A percentile compares a stretch with the other conserved stretches of the same genome.
phyloP scores from a whole-genome alignment of 106 monocot species.

The Dendrobium chrysotoxum region DNA sequence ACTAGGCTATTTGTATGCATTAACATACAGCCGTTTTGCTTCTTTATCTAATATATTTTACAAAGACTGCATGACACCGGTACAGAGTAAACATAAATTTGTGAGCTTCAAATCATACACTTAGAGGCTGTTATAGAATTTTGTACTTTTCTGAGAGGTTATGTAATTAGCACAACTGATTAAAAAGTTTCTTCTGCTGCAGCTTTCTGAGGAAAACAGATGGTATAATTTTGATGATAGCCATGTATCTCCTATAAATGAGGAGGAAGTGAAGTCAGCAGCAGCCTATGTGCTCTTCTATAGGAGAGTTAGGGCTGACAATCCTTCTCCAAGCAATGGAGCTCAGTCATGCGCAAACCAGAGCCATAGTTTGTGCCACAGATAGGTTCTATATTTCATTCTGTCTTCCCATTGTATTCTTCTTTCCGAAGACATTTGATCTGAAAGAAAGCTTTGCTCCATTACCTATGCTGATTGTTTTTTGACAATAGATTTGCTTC shows the following conservation, averaged over 20 bases:
- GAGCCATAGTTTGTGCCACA: conserved; percentile 27
- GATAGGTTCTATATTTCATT: conserved; percentile 18
- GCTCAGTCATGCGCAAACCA: conserved; percentile 34
- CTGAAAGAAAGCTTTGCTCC: neutral
- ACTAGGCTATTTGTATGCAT: too few species aligned
- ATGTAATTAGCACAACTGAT: neutral
- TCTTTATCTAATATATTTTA: too few species aligned
- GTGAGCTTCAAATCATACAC: neutral
- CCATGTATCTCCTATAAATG: conserved; percentile 75
- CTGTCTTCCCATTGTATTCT: neutral
- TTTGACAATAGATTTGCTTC: neutral
- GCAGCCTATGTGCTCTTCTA: conserved; percentile 99
- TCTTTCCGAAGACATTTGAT: neutral
- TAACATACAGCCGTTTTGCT: too few species aligned
- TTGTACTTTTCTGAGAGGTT: neutral
- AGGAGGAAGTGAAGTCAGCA: conserved; percentile 88
- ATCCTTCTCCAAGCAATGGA: conserved; percentile 42
- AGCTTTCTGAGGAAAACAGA: conserved; percentile 81
- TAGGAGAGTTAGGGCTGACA: conserved; percentile 59
- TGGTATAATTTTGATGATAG: conserved; percentile 98
- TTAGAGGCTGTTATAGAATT: neutral
- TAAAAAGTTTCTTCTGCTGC: conserved; percentile 13
- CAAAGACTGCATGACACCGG: too few species aligned
- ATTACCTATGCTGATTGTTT: neutral
- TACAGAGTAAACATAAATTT: neutral